phyloP scores from a whole-genome alignment of 805 yeast genomes.

The Zygosaccharomyces bailii region DNA sequence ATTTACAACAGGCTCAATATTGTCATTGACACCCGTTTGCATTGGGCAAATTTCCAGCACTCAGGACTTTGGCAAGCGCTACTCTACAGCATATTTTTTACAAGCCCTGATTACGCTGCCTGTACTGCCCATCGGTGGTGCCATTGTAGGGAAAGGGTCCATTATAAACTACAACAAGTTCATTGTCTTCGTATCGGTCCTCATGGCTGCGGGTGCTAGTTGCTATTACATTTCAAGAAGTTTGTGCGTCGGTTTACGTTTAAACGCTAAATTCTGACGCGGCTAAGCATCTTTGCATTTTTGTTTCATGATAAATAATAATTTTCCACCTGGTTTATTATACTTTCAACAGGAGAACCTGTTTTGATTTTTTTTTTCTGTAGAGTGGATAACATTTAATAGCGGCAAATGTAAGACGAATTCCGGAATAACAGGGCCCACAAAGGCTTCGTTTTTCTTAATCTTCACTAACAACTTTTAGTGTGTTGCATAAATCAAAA shows the following conservation, averaged over 20 bases:
- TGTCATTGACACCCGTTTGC: slow-evolving; percentile 57
- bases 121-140: slow-evolving; percentile 50
- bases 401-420: too few species aligned
- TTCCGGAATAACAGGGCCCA: too few species aligned
- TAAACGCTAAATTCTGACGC: not conserved
- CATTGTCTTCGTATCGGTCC: slow-evolving; percentile 42
- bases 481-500: too few species aligned
- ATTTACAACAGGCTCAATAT: slow-evolving; percentile 51
- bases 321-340: too few species aligned
- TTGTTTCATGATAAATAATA: too few species aligned
- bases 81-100: slow-evolving; percentile 55
- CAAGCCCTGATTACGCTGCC: slow-evolving; percentile 50
- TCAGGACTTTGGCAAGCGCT: slow-evolving; percentile 52
- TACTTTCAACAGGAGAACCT: too few species aligned
- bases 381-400: too few species aligned
- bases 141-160: slow-evolving; percentile 40
- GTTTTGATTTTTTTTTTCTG: not conserved
- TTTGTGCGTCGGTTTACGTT: slow-evolving; percentile 42
- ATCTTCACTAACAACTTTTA: too few species aligned
- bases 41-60: slow-evolving; percentile 58
- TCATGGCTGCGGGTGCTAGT: slow-evolving; percentile 39
- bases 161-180: slow-evolving; percentile 40
- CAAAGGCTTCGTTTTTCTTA: too few species aligned
- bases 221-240: slow-evolving; percentile 43
- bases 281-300: not conserved